A percentile compares a stretch with the other conserved stretches of the same genome.
These are phyloP conservation scores for Posidonia australis DNA, from an alignment of 106 monocot species.

Conservation along the genomic window DNA sequence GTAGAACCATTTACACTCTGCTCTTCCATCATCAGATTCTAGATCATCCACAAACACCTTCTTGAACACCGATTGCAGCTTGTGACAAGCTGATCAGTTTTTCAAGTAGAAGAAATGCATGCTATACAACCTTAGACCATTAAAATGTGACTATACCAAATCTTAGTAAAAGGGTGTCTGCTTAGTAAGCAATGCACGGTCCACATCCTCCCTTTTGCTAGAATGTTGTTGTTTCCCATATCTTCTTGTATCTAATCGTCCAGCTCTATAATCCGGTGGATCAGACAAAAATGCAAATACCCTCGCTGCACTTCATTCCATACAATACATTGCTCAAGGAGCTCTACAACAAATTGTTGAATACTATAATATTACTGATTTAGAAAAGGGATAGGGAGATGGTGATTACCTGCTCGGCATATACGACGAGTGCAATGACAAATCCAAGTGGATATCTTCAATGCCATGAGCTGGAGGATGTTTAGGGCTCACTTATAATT, in stretches of 20 bases:
- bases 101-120: conserved; percentile 10
- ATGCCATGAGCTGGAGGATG: neutral
- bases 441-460: neutral
- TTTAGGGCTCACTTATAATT: too few species aligned
- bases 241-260: conserved; percentile 85
- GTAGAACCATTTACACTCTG: too few species aligned
- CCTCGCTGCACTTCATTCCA: conserved; percentile 50
- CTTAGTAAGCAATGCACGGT: conserved; percentile 89
- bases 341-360: too few species aligned
- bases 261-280: conserved; percentile 98
- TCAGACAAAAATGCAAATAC: conserved; percentile 99
- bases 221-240: conserved; percentile 99
- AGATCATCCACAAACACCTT: conserved; percentile 95
- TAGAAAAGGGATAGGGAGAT: neutral
- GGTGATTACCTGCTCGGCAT: neutral
- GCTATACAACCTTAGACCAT: neutral
- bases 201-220: conserved; percentile 91
- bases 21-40: too few species aligned
- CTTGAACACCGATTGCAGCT: conserved; percentile 95
- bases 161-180: conserved; percentile 97
- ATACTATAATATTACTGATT: neutral
- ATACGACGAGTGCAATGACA: neutral
- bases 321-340: too few species aligned
- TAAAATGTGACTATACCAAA: conserved; percentile 40
- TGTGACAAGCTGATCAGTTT: conserved; percentile 41